Evolutionary conservation across 805 yeast genomes (phyloP).

Genomic region (Ogataea nonfermentans): DNA sequence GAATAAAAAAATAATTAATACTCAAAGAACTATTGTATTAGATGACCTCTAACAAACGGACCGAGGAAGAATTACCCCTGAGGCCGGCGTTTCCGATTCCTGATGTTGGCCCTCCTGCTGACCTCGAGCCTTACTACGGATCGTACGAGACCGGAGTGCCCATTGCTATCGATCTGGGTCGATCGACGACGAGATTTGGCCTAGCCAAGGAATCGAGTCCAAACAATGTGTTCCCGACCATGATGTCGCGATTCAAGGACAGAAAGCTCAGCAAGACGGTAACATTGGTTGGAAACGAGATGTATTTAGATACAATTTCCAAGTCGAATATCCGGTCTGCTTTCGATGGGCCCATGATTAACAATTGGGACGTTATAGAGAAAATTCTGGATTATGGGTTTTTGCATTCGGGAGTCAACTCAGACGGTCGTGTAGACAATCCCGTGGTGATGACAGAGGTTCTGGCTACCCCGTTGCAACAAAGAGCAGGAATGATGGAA

Average conservation of each 20-base stretch:
- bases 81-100: slow-evolving; percentile 41
- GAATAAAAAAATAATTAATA: not conserved
- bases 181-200: slow-evolving; percentile 59
- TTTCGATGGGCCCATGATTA: slow-evolving; percentile 79
- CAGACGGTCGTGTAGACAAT: slow-evolving; percentile 57
- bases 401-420: slow-evolving; percentile 67
- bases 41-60: slow-evolving; percentile 11
- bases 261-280: slow-evolving; percentile 60
- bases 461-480: slow-evolving; percentile 65
- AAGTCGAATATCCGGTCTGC: slow-evolving; percentile 73
- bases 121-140: slow-evolving; percentile 45
- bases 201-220: slow-evolving; percentile 47
- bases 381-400: slow-evolving; percentile 80
- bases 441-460: slow-evolving; percentile 83
- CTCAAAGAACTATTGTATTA: slow-evolving; percentile 1
- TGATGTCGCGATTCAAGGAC: slow-evolving; percentile 75
- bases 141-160: slow-evolving; percentile 60
- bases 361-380: slow-evolving; percentile 93
- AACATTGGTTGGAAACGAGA: slow-evolving; percentile 82
- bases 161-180: slow-evolving; percentile 86
- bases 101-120: slow-evolving; percentile 39
- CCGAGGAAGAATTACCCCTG: slow-evolving; percentile 36
- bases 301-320: slow-evolving; percentile 65
- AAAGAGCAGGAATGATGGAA: slow-evolving; percentile 75
- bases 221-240: slow-evolving; percentile 64